Evolutionary conservation across 2,329 filamentous ascomycete species (phyloP).

Genomic region (Chaetomium strumarium): DNA sequence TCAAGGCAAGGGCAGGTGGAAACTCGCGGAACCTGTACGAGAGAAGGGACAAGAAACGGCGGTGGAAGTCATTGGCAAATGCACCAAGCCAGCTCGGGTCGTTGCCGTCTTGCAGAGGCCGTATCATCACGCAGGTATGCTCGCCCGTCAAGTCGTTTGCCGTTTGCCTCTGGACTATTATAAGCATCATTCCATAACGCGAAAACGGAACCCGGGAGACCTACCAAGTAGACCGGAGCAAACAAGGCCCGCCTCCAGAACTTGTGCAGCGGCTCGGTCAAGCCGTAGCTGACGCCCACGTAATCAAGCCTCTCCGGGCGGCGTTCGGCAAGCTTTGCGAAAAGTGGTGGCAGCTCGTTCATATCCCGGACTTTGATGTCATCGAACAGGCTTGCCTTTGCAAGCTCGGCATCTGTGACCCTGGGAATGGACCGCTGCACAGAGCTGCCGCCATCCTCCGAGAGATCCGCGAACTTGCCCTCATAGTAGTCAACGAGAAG

Average conservation of each 20-base stretch:
- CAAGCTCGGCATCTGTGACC: constrained; percentile 76
- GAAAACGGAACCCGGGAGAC: background rate
- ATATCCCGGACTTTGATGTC: constrained; percentile 88
- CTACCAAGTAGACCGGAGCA: constrained; percentile 73
- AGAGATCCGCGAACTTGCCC: constrained; percentile 80
- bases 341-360: constrained; percentile 85
- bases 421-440: constrained; percentile 64
- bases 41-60: constrained; percentile 81
- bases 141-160: constrained; percentile 94
- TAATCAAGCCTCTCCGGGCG: constrained; percentile 80
- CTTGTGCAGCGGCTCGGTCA: constrained; percentile 81
- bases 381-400: constrained; percentile 67
- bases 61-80: constrained; percentile 89
- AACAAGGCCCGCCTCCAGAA: constrained; percentile 94
- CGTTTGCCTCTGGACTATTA: constrained; percentile 60
- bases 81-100: constrained; percentile 83
- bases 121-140: constrained; percentile 96
- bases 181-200: background rate
- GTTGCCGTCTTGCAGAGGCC: constrained; percentile 62
- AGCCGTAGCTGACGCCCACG: constrained; percentile 88
- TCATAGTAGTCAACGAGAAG: constrained; percentile 91
- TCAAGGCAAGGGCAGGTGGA: constrained; percentile 69
- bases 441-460: constrained; percentile 57
- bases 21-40: constrained; percentile 91
- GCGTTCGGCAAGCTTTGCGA: constrained; percentile 79